Percentiles rank a stretch among this genome's conserved stretches.
phyloP scores from a whole-genome alignment of 345 rosid species.

The Angophora floribunda region DNA sequence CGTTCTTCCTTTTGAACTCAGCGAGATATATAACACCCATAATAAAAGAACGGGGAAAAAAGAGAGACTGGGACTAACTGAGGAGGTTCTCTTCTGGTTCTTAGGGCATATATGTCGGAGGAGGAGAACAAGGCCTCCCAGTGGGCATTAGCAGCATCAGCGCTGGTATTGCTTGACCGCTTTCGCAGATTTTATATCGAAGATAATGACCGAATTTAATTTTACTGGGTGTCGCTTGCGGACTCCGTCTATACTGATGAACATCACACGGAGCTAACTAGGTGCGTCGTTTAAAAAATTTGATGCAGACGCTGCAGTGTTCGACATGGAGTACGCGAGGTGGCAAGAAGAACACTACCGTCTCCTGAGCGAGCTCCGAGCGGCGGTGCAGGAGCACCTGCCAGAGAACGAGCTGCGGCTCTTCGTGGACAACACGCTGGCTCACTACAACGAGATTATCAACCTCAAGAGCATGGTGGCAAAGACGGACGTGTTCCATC shows the following conservation, averaged over 20 bases:
- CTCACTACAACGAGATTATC: conserved; percentile 74
- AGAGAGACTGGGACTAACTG: background rate
- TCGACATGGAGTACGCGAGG: conserved; percentile 81
- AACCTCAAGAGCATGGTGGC: conserved; percentile 73
- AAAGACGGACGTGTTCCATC: conserved; percentile 84
- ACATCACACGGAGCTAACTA: no score
- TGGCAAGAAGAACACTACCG: conserved; percentile 94
- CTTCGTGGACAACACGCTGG: conserved; percentile 67
- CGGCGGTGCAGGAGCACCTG: conserved; percentile 82
- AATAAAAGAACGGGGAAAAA: background rate
- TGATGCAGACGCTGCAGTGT: conserved; percentile 56
- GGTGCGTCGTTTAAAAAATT: background rate
- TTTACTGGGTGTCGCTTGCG: background rate
- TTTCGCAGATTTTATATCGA: background rate
- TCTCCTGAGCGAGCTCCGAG: conserved; percentile 70
- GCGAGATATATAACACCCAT: background rate
- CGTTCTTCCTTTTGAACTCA: background rate
- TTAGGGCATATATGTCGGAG: conserved; percentile 79
- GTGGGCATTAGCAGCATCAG: conserved; percentile 43
- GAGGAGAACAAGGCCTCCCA: conserved; percentile 60
- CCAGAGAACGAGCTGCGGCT: conserved; percentile 84
- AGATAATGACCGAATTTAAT: background rate
- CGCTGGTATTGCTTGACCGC: conserved; percentile 33
- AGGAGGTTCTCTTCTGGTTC: background rate
- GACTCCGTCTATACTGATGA: background rate